Percentiles rank a stretch among this genome's conserved stretches.
These are phyloP conservation scores for Aspergillus tamarii DNA, from an alignment of 2,329 filamentous ascomycete genomes.

Conservation along the genomic window DNA sequence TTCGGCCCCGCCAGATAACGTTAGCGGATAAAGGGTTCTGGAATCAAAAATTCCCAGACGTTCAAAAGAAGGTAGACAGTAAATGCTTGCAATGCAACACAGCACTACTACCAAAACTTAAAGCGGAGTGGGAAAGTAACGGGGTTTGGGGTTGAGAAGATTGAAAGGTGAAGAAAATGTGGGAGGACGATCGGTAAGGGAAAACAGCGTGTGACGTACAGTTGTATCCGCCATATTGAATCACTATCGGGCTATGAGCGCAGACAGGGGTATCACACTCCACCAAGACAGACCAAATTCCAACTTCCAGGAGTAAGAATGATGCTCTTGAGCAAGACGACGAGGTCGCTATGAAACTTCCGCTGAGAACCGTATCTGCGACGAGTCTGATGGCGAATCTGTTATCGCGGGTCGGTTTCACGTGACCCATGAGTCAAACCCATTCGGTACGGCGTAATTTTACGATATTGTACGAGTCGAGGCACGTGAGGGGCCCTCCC, in stretches of 20 bases:
- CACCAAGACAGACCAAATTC: conserved; percentile 5
- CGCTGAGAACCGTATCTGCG: conserved; percentile 7
- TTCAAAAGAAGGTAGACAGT: conserved; percentile 5
- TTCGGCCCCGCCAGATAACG: conserved; percentile 25
- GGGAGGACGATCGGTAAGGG: conserved; percentile 42
- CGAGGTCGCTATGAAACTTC: conserved; percentile 5
- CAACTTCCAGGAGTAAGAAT: neutral
- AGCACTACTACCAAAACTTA: conserved; percentile 2
- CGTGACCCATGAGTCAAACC: conserved; percentile 25
- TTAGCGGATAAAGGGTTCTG: conserved; percentile 27
- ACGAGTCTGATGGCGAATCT: conserved; percentile 24
- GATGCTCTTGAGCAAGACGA: neutral
- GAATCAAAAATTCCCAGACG: conserved; percentile 14
- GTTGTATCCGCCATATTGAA: conserved; percentile 44
- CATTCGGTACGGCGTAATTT: conserved; percentile 4
- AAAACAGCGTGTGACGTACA: conserved; percentile 45
- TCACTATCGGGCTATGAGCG: conserved; percentile 1
- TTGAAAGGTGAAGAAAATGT: conserved; percentile 43
- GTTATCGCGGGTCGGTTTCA: conserved; percentile 23
- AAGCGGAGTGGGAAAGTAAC: conserved; percentile 20
- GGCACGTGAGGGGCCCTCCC: conserved; percentile 14
- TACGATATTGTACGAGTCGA: conserved; percentile 8
- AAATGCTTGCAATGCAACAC: conserved; percentile 2
- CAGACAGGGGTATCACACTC: conserved; percentile 7
- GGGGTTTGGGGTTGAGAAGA: conserved; percentile 29